phyloP scores from a whole-genome alignment of 257 asterid genomes.

The Lantana camara region DNA sequence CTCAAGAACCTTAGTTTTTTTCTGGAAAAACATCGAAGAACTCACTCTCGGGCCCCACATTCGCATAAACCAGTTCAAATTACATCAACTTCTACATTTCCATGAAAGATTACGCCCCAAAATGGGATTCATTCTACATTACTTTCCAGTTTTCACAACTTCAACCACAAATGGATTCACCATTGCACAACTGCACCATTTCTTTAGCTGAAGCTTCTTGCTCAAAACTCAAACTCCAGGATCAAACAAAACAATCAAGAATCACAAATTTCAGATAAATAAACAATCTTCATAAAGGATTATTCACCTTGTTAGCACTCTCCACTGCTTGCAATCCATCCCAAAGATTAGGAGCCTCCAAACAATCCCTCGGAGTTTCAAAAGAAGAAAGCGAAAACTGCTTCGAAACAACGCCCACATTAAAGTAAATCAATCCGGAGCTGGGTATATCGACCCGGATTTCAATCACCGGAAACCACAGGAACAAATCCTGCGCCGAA shows the following conservation, averaged over 20 bases:
- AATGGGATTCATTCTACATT: too few relatives aligned
- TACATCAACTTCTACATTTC: too few relatives aligned
- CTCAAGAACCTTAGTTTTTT: too few relatives aligned
- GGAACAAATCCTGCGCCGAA: constrained; percentile 90
- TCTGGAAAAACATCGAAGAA: too few relatives aligned
- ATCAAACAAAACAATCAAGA: not conserved
- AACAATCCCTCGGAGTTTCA: constrained; percentile 86
- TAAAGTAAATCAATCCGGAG: constrained; percentile 91
- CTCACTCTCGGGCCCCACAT: too few relatives aligned
- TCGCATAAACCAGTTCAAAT: too few relatives aligned
- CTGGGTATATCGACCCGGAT: constrained; percentile 89
- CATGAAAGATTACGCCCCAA: too few relatives aligned
- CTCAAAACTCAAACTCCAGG: constrained; percentile 8
- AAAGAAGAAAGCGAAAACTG: constrained; percentile 86
- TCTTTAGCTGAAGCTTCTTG: constrained; percentile 14
- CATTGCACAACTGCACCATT: constrained; percentile 18
- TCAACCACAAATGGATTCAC: constrained; percentile 14
- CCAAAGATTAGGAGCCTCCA: constrained; percentile 59
- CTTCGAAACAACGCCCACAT: constrained; percentile 94
- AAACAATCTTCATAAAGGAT: not conserved
- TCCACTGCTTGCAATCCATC: constrained; percentile 39
- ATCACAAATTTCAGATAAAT: not conserved
- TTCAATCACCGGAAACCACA: constrained; percentile 90
- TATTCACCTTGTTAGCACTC: constrained; percentile 47
- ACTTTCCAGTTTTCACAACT: not conserved